These are phyloP conservation scores for Russula brevipes DNA, from an alignment of 768 basidiomycete species.

Conservation along the genomic window DNA sequence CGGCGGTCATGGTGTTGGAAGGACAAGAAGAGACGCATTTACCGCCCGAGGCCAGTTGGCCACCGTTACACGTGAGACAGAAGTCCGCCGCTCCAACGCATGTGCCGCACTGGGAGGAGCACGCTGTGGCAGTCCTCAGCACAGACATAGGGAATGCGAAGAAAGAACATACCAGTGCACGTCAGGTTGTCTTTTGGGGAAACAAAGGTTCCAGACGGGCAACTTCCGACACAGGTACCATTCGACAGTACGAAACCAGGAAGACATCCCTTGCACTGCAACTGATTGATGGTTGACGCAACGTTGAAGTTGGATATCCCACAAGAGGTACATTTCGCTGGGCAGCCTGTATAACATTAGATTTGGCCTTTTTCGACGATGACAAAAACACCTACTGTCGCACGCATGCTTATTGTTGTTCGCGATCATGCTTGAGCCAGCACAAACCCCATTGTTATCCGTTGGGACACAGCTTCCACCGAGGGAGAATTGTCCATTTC, in stretches of 20 bases:
- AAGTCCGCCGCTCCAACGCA: slow-evolving; percentile 63
- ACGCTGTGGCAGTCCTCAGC: slow-evolving; percentile 40
- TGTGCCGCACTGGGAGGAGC: slow-evolving; percentile 66
- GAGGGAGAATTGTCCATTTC: slow-evolving; percentile 52
- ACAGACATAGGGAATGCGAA: slow-evolving; percentile 3
- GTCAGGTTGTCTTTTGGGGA: slow-evolving; percentile 67
- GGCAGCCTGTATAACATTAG: slow-evolving; percentile 53
- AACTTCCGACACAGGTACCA: slow-evolving; percentile 63
- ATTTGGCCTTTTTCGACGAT: slow-evolving; percentile 5
- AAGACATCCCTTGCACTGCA: slow-evolving; percentile 74
- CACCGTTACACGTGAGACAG: slow-evolving; percentile 68
- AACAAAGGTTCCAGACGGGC: slow-evolving; percentile 70
- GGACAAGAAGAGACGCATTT: slow-evolving; percentile 76
- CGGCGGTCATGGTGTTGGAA: slow-evolving; percentile 59
- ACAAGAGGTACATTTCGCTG: slow-evolving; percentile 76
- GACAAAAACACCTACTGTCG: slow-evolving; percentile 53
- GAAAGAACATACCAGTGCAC: slow-evolving; percentile 56
- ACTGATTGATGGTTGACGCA: slow-evolving; percentile 57
- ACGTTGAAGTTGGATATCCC: slow-evolving; percentile 65
- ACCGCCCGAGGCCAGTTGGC: slow-evolving; percentile 63
- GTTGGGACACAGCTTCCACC: slow-evolving; percentile 68
- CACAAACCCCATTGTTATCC: slow-evolving; percentile 66
- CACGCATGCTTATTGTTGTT: slow-evolving; percentile 82
- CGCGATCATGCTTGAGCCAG: slow-evolving; percentile 62
- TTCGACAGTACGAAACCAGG: slow-evolving; percentile 69